phyloP scores from a whole-genome alignment of 2,329 filamentous ascomycete genomes.

The Sporothrix protearum region DNA sequence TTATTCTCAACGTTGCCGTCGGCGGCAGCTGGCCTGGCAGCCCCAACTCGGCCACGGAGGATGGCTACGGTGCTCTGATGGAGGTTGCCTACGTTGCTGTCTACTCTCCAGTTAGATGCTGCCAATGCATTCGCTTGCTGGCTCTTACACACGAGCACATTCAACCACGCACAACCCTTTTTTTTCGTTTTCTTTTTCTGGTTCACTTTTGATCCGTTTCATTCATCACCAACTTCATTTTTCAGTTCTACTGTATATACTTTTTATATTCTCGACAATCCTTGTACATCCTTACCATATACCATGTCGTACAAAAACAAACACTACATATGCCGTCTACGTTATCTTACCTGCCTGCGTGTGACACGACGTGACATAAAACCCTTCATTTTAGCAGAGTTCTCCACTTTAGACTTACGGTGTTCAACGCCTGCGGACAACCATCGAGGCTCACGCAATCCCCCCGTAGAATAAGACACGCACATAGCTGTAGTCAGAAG shows the following conservation, averaged over 20 bases:
- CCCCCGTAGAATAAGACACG: background rate
- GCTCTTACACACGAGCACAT: background rate
- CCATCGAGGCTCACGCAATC: background rate
- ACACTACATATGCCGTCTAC: background rate
- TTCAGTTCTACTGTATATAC: conserved; percentile 19
- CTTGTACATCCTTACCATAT: conserved; percentile 3
- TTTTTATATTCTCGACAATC: conserved; percentile 1
- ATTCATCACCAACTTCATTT: no score
- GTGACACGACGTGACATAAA: background rate
- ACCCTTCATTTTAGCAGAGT: background rate
- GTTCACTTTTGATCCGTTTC: background rate
- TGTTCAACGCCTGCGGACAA: background rate
- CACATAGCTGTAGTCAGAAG: background rate
- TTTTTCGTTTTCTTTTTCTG: background rate
- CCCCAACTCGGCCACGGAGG: conserved; percentile 36
- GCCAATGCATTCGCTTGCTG: no score
- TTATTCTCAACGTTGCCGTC: conserved; percentile 49
- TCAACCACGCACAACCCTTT: background rate
- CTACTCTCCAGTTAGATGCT: conserved; percentile 32
- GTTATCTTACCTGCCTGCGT: background rate
- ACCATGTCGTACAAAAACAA: conserved; percentile 14
- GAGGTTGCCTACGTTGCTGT: conserved; percentile 42
- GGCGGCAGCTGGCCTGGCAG: conserved; percentile 41
- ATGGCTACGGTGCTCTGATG: conserved; percentile 42
- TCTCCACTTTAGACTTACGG: no score